Evolutionary conservation across 345 rosid species (phyloP).

Genomic region (Geranium rotundifolium): DNA sequence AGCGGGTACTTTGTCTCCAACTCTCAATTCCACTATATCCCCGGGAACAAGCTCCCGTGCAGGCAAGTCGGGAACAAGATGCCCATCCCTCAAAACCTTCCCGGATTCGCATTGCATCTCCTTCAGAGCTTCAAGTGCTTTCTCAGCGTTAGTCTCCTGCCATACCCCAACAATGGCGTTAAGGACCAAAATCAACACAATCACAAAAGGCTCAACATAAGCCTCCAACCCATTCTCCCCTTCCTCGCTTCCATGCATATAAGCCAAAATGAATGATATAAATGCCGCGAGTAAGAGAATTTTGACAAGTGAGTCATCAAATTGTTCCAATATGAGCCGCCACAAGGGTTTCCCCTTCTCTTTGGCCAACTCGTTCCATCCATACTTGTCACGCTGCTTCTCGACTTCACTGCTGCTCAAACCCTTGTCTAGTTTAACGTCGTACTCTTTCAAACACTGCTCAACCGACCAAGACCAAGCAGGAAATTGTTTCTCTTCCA

Average conservation of each 20-base stretch:
- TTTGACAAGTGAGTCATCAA: constrained; percentile 81
- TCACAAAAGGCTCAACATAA: constrained; percentile 83
- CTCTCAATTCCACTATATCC: constrained; percentile 69
- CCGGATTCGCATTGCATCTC: constrained; percentile 82
- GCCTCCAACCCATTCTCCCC: constrained; percentile 52
- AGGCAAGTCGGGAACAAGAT: constrained; percentile 47
- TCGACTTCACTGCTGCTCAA: constrained; percentile 46
- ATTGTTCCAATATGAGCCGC: constrained; percentile 67
- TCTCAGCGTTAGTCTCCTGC: constrained; percentile 94
- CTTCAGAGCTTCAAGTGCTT: constrained; percentile 86
- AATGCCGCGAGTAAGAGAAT: constrained; percentile 79
- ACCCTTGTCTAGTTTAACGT: constrained; percentile 60
- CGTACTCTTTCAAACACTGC: constrained; percentile 58
- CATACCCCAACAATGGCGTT: constrained; percentile 89
- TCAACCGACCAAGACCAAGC: constrained; percentile 75
- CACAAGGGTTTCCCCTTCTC: constrained; percentile 83
- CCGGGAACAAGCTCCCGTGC: constrained; percentile 86
- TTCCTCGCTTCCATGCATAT: constrained; percentile 41
- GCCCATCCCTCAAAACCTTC: constrained; percentile 66
- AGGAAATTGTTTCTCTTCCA: constrained; percentile 63
- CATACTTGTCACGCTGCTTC: constrained; percentile 47
- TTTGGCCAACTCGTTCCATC: constrained; percentile 79
- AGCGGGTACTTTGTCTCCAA: constrained; percentile 87
- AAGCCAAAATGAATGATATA: constrained; percentile 72
- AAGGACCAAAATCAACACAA: constrained; percentile 56